phyloP scores from a whole-genome alignment of 495 filamentous ascomycete genomes.

The Bacidia rubella region DNA sequence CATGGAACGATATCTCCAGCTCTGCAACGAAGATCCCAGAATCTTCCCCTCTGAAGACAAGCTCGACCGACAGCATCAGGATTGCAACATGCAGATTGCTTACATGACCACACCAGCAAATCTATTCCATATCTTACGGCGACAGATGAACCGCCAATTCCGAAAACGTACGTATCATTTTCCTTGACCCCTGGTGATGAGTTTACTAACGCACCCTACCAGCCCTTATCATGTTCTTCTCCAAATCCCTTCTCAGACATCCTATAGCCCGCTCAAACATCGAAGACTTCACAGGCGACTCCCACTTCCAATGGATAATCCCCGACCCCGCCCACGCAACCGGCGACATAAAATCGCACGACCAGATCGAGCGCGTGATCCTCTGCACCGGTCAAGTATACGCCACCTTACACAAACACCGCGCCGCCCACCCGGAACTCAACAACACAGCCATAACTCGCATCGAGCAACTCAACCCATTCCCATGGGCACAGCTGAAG shows the following conservation, averaged over 20 bases:
- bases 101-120: conserved; percentile 90
- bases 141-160: conserved; percentile 98
- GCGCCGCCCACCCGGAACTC: conserved; percentile 57
- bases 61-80: conserved; percentile 94
- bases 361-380: conserved; percentile 87
- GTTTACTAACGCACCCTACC: conserved; percentile 27
- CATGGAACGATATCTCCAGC: conserved; percentile 93
- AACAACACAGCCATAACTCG: conserved; percentile 86
- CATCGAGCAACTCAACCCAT: conserved; percentile 94
- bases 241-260: conserved; percentile 85
- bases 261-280: conserved; percentile 77
- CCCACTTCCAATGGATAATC: conserved; percentile 94
- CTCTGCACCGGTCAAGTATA: conserved; percentile 94
- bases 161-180: conserved; percentile 73
- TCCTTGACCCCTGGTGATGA: background rate
- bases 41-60: conserved; percentile 77
- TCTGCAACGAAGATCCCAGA: conserved; percentile 95
- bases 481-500: conserved; percentile 92
- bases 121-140: conserved; percentile 87
- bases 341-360: conserved; percentile 55
- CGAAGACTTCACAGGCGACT: conserved; percentile 78
- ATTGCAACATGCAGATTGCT: conserved; percentile 98
- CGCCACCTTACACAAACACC: conserved; percentile 78
- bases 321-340: conserved; percentile 68
- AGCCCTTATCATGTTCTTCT: conserved; percentile 96